Evolutionary conservation across 176 grass and related monocot species (phyloP).

Genomic region (Carex myosuroides): DNA sequence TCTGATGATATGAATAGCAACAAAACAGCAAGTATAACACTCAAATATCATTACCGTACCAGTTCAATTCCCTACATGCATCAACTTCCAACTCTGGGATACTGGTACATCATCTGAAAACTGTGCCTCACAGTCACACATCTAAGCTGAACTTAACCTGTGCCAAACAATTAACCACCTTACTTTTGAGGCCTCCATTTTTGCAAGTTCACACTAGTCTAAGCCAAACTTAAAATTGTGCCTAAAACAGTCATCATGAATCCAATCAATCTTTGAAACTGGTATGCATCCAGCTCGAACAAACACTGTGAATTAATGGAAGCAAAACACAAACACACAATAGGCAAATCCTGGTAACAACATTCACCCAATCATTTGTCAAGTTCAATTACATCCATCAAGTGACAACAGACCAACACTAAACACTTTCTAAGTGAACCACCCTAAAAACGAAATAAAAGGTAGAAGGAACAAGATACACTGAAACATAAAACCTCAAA

Average conservation of each 20-base stretch:
- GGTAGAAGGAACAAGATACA: slow-evolving; percentile 8
- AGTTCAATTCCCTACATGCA: no score
- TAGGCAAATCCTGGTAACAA: not conserved
- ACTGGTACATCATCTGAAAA: no score
- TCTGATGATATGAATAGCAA: no score
- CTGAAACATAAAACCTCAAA: slow-evolving; percentile 12
- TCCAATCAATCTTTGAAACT: not conserved
- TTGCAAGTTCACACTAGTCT: not conserved
- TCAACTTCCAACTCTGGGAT: no score
- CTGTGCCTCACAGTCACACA: not conserved
- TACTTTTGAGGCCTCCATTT: no score
- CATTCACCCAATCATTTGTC: not conserved
- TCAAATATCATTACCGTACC: no score
- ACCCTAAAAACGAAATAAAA: not conserved
- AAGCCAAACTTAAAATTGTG: not conserved
- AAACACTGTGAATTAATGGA: not conserved
- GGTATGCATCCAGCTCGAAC: not conserved
- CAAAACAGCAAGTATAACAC: no score
- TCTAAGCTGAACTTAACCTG: not conserved
- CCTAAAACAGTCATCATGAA: not conserved
- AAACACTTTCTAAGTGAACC: not conserved
- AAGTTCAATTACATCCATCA: slow-evolving; percentile 17
- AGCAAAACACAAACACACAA: not conserved
- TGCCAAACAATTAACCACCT: not conserved
- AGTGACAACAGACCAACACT: not conserved